Base-by-base conservation (phyloP, 192 early-diverging fungal genomes). In the Phycomyces blakesleeanus region DNA sequence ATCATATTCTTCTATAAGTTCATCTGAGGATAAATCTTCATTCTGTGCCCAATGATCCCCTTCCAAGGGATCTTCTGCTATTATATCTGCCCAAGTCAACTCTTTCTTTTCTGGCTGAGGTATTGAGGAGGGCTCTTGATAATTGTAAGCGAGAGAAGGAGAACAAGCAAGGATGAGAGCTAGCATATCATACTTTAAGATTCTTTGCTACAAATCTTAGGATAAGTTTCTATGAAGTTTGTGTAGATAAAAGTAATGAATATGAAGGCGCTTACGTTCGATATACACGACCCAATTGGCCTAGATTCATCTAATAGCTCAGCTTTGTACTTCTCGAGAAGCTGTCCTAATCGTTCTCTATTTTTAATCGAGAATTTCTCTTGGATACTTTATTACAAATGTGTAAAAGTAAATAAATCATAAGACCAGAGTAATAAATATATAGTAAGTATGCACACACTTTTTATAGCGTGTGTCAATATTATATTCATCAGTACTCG, bases 1-100 rank as follows among this genome's bases (percentile, higher is more conserved):
- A 55, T 71, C 64, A 37, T 26, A 56, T n/a, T 58, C 47, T 24
- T 62, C 59, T 15, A 57, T 54, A 21, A 66, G 66, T 14, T 69
- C 66, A 39, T 71, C 66, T 18, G 51, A 40, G 2, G 54, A 29
- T 12, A 44, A n/a, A 53, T 59, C 59, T 7, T 64, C 68, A 11
- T 38, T 41, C 5, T 37, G 24, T n/a, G 15, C n/a, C 76, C 76
- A 78, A 63, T 78, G 76, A 42, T 42, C 25, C 7, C 76, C 76
- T 14, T 51, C 38, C 18, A 78, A 59, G 0, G 76, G 73, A 11
- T 78, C 73, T 15, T 78, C 68, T 2, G 44, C 39, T n/a, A 78
- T 2, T 6, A 78, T 55, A 21, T 65, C 58, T 14, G 53, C 24
- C 73, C 73, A 75, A 1, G 68, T 65, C 8, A 54, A 16, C 11